phyloP scores from a whole-genome alignment of 2,329 filamentous ascomycete species.

The Neonectria hederae region DNA sequence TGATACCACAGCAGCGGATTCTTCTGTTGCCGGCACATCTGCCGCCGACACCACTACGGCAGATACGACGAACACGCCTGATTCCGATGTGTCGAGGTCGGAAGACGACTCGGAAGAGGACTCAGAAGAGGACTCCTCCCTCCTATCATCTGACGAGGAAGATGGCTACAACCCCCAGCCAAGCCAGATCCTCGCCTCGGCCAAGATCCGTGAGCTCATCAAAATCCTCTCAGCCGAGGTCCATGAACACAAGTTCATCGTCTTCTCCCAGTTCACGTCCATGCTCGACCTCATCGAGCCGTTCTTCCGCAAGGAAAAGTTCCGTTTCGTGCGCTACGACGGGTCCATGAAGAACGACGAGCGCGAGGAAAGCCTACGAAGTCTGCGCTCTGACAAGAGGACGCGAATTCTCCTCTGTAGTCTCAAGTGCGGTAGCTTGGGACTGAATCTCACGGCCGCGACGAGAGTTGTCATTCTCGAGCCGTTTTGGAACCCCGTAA shows the following conservation, averaged over 20 bases:
- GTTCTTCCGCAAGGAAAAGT: slow-evolving; percentile 78
- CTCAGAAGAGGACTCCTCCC: slow-evolving; percentile 46
- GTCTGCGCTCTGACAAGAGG: slow-evolving; percentile 76
- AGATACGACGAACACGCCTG: slow-evolving; percentile 21
- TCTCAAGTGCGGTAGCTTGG: slow-evolving; percentile 91
- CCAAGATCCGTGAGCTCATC: slow-evolving; percentile 90
- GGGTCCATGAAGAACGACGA: slow-evolving; percentile 94
- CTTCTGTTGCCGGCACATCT: slow-evolving; percentile 13
- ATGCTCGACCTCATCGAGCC: slow-evolving; percentile 98
- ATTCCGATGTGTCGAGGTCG: slow-evolving; percentile 20
- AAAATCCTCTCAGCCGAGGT: slow-evolving; percentile 83
- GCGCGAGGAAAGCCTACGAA: slow-evolving; percentile 84
- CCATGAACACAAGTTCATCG: slow-evolving; percentile 91
- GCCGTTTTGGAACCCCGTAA: slow-evolving; percentile 96
- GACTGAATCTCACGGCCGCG: slow-evolving; percentile 93
- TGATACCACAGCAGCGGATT: slow-evolving; percentile 22
- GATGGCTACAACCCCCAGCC: slow-evolving; percentile 44
- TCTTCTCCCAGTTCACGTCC: slow-evolving; percentile 97
- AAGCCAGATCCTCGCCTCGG: slow-evolving; percentile 72
- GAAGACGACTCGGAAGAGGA: slow-evolving; percentile 37
- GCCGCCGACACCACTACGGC: slow-evolving; percentile 26
- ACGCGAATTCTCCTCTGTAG: slow-evolving; percentile 91
- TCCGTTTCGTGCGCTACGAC: slow-evolving; percentile 90
- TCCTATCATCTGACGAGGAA: slow-evolving; percentile 48
- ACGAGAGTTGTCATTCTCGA: slow-evolving; percentile 94